Conservation (phyloP, 2,329 filamentous ascomycete genomes). For the Sporothrix brasiliensis region DNA sequence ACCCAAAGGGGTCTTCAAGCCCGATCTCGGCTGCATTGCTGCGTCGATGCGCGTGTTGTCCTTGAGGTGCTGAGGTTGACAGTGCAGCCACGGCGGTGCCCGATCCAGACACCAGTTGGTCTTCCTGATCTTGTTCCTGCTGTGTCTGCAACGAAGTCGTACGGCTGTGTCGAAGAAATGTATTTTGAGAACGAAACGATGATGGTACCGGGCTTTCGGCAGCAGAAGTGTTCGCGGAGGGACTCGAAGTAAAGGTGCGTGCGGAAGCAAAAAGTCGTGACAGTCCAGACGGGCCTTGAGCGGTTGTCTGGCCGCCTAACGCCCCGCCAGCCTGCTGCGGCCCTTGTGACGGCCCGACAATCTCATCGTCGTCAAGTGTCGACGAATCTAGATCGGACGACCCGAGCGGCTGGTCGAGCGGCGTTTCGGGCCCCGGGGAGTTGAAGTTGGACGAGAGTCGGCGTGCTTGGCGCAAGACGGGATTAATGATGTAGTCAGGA, state of each 20-base stretch:
- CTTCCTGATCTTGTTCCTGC: constrained; percentile 9
- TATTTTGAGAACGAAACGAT: neutral
- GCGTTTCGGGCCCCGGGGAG: constrained; percentile 43
- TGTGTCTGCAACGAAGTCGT: constrained; percentile 26
- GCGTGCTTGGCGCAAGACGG: constrained; percentile 66
- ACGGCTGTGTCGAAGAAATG: constrained; percentile 26
- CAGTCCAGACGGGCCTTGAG: neutral
- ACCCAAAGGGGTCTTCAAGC: neutral
- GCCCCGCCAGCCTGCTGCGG: neutral
- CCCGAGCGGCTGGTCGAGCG: constrained; percentile 38
- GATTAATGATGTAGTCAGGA: constrained; percentile 67
- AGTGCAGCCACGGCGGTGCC: neutral
- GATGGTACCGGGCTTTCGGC: neutral
- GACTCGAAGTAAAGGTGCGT: neutral
- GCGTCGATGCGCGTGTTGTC: neutral
- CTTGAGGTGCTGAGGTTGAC: constrained; percentile 3
- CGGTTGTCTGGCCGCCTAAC: neutral
- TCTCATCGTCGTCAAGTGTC: constrained; percentile 35
- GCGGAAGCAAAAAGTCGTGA: neutral
- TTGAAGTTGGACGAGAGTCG: constrained; percentile 56
- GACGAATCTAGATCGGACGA: constrained; percentile 28
- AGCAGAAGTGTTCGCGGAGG: neutral
- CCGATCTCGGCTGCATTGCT: constrained; percentile 11
- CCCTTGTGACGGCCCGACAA: constrained; percentile 34
- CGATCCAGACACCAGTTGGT: neutral